Base-by-base conservation (phyloP, 495 filamentous ascomycete genomes). In the Bacidia rubella region DNA sequence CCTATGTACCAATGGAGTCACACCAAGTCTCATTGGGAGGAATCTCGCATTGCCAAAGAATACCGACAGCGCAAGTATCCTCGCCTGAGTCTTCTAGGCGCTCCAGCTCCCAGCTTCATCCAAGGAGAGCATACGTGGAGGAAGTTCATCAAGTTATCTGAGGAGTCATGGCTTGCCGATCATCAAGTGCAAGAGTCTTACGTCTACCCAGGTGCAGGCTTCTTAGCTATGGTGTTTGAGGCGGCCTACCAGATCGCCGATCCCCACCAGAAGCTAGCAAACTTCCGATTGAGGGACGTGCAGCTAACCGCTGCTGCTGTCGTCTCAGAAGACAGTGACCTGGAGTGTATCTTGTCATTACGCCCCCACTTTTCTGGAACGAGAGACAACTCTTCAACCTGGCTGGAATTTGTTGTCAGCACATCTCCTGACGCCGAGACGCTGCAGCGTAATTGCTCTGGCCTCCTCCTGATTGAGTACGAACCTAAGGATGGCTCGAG, bases 1-100 rank as follows among this genome's bases (percentile, higher is more conserved):
- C 71, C 72, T n/a, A 55, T 61, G 2, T 76, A 76, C 55, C 60
- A 59, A 26, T 74, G 64, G 63, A 63, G 66, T 21, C 21, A 29
- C 22, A 19, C 26, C 20, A 15, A 42, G 11, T 5, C n/a, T 19
- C 43, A 49, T 24, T 62, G 53, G 60, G 3, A 23, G 10, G 62
- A 65, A 49, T 47, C 47, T 5, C 56, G 62, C 7, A 41, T 61
- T 26, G 38, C 11, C 19, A 63, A 62, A 20, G 60, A 68, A 27
- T 74, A 70, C 57, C 53, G 60, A 2, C 19, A 58, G 2, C 54
- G 55, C 2, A 22, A 22, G 4, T n/a, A 42, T 42, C 45, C 51
- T 10, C 57, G 51, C 2, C 42, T 47, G 1, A 57, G 59, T 39
- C 47, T 68, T 4, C 54, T 68, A 1, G 66, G 66, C 4, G 22